Evolutionary conservation across 192 early-diverging fungal species (phyloP), one percentile per base, ranked within the genome.

Genomic region (Entomortierella chlamydospora): DNA sequence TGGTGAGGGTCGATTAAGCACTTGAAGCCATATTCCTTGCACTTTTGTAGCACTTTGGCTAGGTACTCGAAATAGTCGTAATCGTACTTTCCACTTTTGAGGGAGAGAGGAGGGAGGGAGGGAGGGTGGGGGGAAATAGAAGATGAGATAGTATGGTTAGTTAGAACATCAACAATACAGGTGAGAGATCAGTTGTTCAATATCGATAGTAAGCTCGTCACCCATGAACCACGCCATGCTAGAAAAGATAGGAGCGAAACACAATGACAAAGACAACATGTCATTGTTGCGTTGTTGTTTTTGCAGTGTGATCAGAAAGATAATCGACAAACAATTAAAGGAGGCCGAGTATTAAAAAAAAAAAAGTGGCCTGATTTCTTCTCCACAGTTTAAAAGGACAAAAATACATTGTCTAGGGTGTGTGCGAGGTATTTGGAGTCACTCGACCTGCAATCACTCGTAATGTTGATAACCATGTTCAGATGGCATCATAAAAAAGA

Each of bases 1-100:
- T 90, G 88, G 55, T 90, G 88, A 33, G 88, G 88, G 47, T 90
- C 88, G 34, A 90, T 81, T 34, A 84, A 87, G 18, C 86, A 86
- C 52, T 76, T 70, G 54, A 90, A 70, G 6, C 77, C 81, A 61
- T 84, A 79, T 12, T 70, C 29, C 50, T 83, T 78, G 67, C 85
- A 86, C 64, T 84, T 86, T 23, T 73, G 59, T 26, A 90, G 62
- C 22, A 90, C 57, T 12, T 83, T 63, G 23, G 88, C 71, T 18
- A 90, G 57, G 55, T 90, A 90, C 9, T 87, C 87, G 58, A 90
- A 78, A 34, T 82, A 90, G 11, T 83, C 82, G 23, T 70, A 50
- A 62, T 87, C 86, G 57, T 87, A 89, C 11, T 86, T 83, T 42
- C 87, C 86, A 53, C 86, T 88, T 73, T 37, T 37, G 4, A 37